phyloP scores from a whole-genome alignment of 2,329 filamentous ascomycete genomes.

The Cryphonectria parasitica region DNA sequence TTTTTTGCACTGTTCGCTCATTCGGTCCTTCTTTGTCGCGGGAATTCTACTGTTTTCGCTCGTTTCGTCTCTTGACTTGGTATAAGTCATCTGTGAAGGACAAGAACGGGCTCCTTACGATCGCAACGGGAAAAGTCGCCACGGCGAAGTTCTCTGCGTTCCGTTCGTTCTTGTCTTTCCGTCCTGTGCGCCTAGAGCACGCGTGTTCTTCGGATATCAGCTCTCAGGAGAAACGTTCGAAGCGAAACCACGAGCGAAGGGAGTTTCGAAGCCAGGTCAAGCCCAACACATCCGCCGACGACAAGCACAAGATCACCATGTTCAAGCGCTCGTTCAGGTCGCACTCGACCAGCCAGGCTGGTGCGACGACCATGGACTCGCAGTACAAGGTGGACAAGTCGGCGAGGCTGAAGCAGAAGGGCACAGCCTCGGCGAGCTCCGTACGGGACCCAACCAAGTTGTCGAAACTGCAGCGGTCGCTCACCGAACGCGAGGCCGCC shows the following conservation, averaged over 20 bases:
- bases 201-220: slow-evolving; percentile 30
- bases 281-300: slow-evolving; percentile 22
- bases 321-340: slow-evolving; percentile 91
- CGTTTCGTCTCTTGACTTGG: slow-evolving; percentile 49
- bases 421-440: slow-evolving; percentile 39
- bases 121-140: slow-evolving; percentile 20
- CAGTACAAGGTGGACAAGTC: slow-evolving; percentile 79
- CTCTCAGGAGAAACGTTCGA: slow-evolving; percentile 25
- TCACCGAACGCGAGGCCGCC: slow-evolving; percentile 57
- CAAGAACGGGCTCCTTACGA: slow-evolving; percentile 27
- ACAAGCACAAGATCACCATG: slow-evolving; percentile 60
- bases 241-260: slow-evolving; percentile 24
- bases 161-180: slow-evolving; percentile 39
- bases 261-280: slow-evolving; percentile 25
- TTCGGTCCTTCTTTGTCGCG: slow-evolving; percentile 41
- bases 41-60: slow-evolving; percentile 44
- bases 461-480: slow-evolving; percentile 83
- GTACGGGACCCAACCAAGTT: slow-evolving; percentile 76
- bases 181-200: slow-evolving; percentile 39
- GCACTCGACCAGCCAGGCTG: slow-evolving; percentile 59
- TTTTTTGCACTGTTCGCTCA: slow-evolving; percentile 41
- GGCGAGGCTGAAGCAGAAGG: slow-evolving; percentile 77
- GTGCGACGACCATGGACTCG: slow-evolving; percentile 39
- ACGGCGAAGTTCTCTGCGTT: slow-evolving; percentile 39
- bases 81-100: slow-evolving; percentile 37